Percentiles rank a stretch among this genome's conserved stretches.
These are phyloP conservation scores for Blastocystis sp. DNA, from an alignment of 352 stramenopile species.

Conservation along the genomic window DNA sequence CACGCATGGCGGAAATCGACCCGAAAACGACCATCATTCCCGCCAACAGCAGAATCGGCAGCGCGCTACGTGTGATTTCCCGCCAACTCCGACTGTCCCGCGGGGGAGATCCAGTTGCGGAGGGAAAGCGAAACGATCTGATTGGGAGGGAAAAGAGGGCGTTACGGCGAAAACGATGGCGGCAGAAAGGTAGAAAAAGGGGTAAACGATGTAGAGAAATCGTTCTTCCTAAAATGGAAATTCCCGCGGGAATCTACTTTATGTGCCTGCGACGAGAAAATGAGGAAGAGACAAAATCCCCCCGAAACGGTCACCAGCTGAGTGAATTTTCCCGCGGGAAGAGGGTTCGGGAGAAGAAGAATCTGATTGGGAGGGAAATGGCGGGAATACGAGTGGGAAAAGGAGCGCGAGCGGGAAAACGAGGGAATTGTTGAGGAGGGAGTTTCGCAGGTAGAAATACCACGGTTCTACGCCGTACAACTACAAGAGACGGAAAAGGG, in stretches of 20 bases:
- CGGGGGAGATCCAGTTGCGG: neutral
- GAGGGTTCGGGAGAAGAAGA: neutral
- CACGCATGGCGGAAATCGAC: conserved; percentile 65
- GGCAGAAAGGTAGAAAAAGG: conserved; percentile 68
- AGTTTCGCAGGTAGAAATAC: conserved; percentile 70
- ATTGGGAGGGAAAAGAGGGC: neutral
- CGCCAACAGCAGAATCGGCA: conserved; percentile 54
- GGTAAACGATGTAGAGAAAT: conserved; percentile 72
- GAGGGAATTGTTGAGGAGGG: conserved; percentile 72
- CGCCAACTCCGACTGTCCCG: neutral
- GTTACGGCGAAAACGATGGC: conserved; percentile 63
- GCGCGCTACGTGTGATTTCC: neutral
- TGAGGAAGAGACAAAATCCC: conserved; percentile 67
- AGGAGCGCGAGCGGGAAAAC: conserved; percentile 64
- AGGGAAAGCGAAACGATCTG: neutral
- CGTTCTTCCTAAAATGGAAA: conserved; percentile 66
- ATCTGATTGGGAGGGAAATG: too few species aligned
- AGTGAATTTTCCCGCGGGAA: too few species aligned
- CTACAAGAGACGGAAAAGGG: conserved; percentile 54
- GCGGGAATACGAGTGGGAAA: conserved; percentile 58
- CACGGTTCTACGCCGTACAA: conserved; percentile 71
- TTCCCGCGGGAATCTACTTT: conserved; percentile 54
- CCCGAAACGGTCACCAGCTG: too few species aligned
- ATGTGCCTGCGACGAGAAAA: conserved; percentile 72
- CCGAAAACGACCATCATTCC: conserved; percentile 64